Conservation (phyloP, 495 filamentous ascomycete genomes). For the Eremomyces bilateralis region DNA sequence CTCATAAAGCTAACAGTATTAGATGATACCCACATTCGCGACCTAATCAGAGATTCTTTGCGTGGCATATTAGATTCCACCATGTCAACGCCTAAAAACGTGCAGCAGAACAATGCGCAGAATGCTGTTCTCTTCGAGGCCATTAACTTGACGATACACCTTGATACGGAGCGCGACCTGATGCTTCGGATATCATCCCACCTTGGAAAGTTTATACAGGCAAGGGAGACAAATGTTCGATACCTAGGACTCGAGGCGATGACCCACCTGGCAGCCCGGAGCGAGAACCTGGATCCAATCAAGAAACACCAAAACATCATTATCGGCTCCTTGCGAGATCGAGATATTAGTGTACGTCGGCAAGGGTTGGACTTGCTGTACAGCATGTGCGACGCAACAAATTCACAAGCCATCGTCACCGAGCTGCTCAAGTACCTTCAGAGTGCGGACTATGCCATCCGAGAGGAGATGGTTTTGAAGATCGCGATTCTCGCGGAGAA, state of each 20-base stretch:
- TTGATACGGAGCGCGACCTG: slow-evolving; percentile 87
- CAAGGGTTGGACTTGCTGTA: slow-evolving; percentile 93
- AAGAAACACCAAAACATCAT: slow-evolving; percentile 97
- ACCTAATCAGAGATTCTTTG: slow-evolving; percentile 78
- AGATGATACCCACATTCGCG: slow-evolving; percentile 84
- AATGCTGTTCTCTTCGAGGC: slow-evolving; percentile 97
- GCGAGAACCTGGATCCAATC: slow-evolving; percentile 90
- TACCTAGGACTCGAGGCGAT: slow-evolving; percentile 95
- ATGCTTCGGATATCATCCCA: slow-evolving; percentile 95
- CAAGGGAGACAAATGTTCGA: slow-evolving; percentile 90
- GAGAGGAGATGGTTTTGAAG: slow-evolving; percentile 98
- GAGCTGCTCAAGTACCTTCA: slow-evolving; percentile 90
- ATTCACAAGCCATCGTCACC: slow-evolving; percentile 76
- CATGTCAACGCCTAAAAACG: slow-evolving; percentile 89
- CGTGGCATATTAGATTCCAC: slow-evolving; percentile 77
- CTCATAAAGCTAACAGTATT: background rate
- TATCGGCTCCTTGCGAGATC: slow-evolving; percentile 74
- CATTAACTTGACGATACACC: slow-evolving; percentile 94
- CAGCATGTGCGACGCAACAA: slow-evolving; percentile 96
- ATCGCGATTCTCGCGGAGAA: slow-evolving; percentile 97
- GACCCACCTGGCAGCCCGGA: slow-evolving; percentile 89
- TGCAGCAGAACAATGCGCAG: slow-evolving; percentile 98
- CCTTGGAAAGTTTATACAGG: slow-evolving; percentile 89
- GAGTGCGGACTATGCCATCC: slow-evolving; percentile 88
- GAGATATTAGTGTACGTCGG: slow-evolving; percentile 90